Percentiles rank a stretch among this genome's conserved stretches.
Conservation (phyloP, 805 yeast species). For the Saccharomycopsis schoenii region DNA sequence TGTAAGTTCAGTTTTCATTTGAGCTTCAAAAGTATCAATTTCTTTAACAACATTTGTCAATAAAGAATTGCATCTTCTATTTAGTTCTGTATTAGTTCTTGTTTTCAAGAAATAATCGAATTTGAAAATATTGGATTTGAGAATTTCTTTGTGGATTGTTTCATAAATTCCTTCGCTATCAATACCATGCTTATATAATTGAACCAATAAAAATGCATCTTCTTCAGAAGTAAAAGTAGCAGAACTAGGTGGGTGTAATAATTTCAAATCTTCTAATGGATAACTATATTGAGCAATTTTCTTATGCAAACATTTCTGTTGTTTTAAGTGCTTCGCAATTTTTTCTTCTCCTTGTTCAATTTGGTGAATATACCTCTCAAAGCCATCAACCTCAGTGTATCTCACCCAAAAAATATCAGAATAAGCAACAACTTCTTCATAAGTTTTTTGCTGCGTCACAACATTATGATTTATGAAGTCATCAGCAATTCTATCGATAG, state of each 20-base stretch:
- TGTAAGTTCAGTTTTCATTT: conserved; percentile 1
- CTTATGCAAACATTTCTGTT: conserved; percentile 68
- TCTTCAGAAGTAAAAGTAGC: conserved; percentile 79
- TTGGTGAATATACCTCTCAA: conserved; percentile 69
- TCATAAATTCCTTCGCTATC: conserved; percentile 76
- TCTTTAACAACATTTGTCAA: conserved; percentile 70
- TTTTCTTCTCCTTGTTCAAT: conserved; percentile 88
- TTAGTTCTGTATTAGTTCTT: conserved; percentile 65
- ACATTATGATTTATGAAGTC: conserved; percentile 57
- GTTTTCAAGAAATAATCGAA: conserved; percentile 83
- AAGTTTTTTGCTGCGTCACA: conserved; percentile 36
- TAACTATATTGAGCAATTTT: conserved; percentile 61
- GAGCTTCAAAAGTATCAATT: conserved; percentile 27
- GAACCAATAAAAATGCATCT: conserved; percentile 77
- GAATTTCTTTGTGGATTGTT: conserved; percentile 60
- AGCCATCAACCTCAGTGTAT: conserved; percentile 74
- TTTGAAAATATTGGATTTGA: conserved; percentile 67
- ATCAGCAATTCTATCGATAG: conserved; percentile 55
- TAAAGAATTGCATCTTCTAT: conserved; percentile 74
- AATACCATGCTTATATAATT: conserved; percentile 69
- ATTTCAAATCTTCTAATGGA: conserved; percentile 70
- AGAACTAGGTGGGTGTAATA: conserved; percentile 65
- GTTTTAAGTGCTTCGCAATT: conserved; percentile 51
- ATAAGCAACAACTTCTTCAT: conserved; percentile 71
- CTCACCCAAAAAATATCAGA: conserved; percentile 75